A percentile compares a stretch with the other conserved stretches of the same genome.
phyloP scores from a whole-genome alignment of 805 yeast species.

The Suhomyces sp. region DNA sequence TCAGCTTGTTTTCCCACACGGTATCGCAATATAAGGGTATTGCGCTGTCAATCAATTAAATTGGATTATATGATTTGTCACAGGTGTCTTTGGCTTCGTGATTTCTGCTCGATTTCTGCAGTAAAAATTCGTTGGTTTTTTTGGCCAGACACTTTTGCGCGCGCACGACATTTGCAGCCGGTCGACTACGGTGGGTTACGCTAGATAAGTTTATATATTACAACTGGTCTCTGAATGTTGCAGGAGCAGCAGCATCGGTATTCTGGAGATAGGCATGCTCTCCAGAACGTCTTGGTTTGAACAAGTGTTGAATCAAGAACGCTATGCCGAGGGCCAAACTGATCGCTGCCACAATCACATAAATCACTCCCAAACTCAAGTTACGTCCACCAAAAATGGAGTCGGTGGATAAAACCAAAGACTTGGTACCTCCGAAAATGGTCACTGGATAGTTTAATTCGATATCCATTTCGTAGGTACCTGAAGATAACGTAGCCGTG shows the following conservation, averaged over 20 bases:
- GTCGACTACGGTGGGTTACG: background rate
- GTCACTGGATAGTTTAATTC: constrained; percentile 79
- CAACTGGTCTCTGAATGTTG: constrained; percentile 22
- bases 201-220: background rate
- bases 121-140: constrained; percentile 6
- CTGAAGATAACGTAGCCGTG: constrained; percentile 51
- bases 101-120: background rate
- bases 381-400: constrained; percentile 87
- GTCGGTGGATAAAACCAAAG: constrained; percentile 76
- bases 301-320: constrained; percentile 75
- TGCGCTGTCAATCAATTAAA: background rate
- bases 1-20: background rate
- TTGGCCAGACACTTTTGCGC: background rate
- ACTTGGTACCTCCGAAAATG: constrained; percentile 85
- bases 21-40: background rate
- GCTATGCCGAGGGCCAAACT: constrained; percentile 67
- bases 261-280: constrained; percentile 61
- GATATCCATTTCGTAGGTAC: constrained; percentile 67
- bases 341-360: constrained; percentile 77
- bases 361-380: constrained; percentile 78
- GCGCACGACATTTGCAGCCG: constrained; percentile 4
- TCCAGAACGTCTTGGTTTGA: constrained; percentile 82
- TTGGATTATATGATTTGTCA: background rate
- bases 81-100: background rate
- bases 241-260: constrained; percentile 10